Evolutionary conservation across 2,329 filamentous ascomycete genomes (phyloP).

Genomic region (Alternaria viburni): DNA sequence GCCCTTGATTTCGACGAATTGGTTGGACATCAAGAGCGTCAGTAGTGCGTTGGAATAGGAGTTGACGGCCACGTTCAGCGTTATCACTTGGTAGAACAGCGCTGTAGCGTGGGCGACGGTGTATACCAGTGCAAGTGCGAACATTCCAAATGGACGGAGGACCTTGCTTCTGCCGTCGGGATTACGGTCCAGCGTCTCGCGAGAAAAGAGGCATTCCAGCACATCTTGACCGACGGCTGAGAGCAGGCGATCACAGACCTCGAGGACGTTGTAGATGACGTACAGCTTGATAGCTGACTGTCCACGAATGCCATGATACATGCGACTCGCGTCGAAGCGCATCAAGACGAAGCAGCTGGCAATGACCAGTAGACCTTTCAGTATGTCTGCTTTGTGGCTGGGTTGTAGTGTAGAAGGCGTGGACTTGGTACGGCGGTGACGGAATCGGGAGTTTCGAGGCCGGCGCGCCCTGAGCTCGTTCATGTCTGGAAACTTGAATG

Average conservation of each 20-base stretch:
- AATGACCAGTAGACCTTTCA: constrained; percentile 88
- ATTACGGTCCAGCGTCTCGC: constrained; percentile 88
- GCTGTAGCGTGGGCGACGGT: constrained; percentile 86
- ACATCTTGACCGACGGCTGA: constrained; percentile 95
- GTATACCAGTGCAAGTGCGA: constrained; percentile 83
- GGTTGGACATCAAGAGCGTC: constrained; percentile 91
- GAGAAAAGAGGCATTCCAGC: constrained; percentile 91
- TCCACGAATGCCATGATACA: constrained; percentile 97
- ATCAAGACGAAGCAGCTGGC: constrained; percentile 85
- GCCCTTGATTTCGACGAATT: constrained; percentile 98
- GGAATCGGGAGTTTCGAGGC: constrained; percentile 44
- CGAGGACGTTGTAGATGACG: constrained; percentile 97
- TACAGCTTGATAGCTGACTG: constrained; percentile 98
- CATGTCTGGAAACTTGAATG: constrained; percentile 35
- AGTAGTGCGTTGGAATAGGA: constrained; percentile 96
- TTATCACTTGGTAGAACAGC: constrained; percentile 97
- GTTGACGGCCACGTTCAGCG: constrained; percentile 96
- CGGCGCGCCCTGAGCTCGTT: constrained; percentile 38
- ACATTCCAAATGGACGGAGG: constrained; percentile 87
- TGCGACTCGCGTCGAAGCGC: constrained; percentile 90
- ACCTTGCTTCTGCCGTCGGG: constrained; percentile 90
- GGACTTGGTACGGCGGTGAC: constrained; percentile 79
- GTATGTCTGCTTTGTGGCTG: constrained; percentile 91
- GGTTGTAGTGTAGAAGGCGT: constrained; percentile 83
- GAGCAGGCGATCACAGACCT: constrained; percentile 87